Base-by-base conservation (phyloP, 164 flowering plant species). In the Aristolochia contorta region DNA sequence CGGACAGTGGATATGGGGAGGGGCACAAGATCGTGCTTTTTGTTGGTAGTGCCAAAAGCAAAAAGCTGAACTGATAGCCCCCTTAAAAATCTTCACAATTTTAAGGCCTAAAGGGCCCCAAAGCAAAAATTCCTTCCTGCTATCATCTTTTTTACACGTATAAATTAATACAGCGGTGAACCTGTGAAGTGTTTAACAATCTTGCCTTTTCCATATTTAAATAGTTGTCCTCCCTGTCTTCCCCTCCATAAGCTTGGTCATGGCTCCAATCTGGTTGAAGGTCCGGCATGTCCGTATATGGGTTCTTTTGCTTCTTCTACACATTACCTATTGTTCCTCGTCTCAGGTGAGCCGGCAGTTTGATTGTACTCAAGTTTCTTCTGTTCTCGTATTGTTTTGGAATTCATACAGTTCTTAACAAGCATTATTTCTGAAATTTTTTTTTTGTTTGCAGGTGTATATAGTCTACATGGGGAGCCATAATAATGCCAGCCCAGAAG, bases 401-500 rank as follows among this genome's bases (percentile, higher is more conserved):
- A 54, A 19, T 54, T 19, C 13, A 1, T 2, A 22, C 4, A 19
- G 12, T 3, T 14, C 18, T 21, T 37, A 20, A 21, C 25, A 12
- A n/a, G 48, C 20, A 37, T 12, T 53, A 37, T 12, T 53, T 16
- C 27, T 30, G 43, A 18, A 10, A 5, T 16, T 27, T 16, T 15
- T 13, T n/a, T 13, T n/a, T 20, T 47, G 12, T 65, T 47, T 72
- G 61, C 74, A 87, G 95, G 77, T 76, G 25, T 80, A 80, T 78
- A 82, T 84, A 45, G 95, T 87, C 50, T 87, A 87, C 65, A 80
- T 87, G 95, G 95, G 95, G 23, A 73, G 77, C 65, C 73, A 45
- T 54, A 72, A 21, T 16, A 69, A 55, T 25, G 73, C 75, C 52
- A 73, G 69, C 72, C 78, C 79, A 54, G 75, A 79, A 63, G 82